These are phyloP conservation scores for Vickermania spadyakhi DNA, from an alignment of 208 protist species.

Conservation along the genomic window DNA sequence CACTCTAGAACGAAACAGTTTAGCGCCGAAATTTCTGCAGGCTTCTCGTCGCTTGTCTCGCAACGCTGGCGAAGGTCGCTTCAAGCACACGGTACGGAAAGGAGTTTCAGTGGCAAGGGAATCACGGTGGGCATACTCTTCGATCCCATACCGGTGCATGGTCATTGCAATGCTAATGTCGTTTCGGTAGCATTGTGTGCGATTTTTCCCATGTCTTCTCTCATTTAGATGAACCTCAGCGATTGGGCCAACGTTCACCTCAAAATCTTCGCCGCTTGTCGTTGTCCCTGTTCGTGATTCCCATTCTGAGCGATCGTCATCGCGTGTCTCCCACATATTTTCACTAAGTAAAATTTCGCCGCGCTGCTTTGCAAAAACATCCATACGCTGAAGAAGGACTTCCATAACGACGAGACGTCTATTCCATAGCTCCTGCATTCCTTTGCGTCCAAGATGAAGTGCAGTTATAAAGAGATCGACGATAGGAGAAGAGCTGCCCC, in stretches of 20 bases:
- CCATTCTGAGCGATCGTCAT: no score
- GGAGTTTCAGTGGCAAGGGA: no score
- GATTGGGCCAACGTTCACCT: not conserved
- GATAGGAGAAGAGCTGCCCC: constrained; percentile 86
- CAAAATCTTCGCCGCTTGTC: constrained; percentile 2
- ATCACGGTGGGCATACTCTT: no score
- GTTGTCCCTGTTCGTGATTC: constrained; percentile 3
- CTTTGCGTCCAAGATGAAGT: constrained; percentile 85
- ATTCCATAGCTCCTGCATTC: constrained; percentile 67
- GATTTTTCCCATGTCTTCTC: not conserved
- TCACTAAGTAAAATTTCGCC: constrained; percentile 42
- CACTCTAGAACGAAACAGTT: constrained; percentile 58
- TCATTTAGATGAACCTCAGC: not conserved
- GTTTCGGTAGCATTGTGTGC: constrained; percentile 20
- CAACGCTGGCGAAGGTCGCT: not conserved
- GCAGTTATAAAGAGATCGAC: constrained; percentile 97
- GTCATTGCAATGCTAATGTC: constrained; percentile 84
- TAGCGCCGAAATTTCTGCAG: constrained; percentile 46
- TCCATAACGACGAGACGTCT: constrained; percentile 55
- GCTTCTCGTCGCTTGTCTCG: not conserved
- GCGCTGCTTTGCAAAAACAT: constrained; percentile 34
- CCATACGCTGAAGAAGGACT: constrained; percentile 24
- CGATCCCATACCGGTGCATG: constrained; percentile 24
- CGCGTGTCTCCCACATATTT: constrained; percentile 1
- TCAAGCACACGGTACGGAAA: not conserved